A percentile compares a stretch with the other conserved stretches of the same genome.
phyloP scores from a whole-genome alignment of 495 filamentous ascomycete species.

The Glarea lozoyensis region DNA sequence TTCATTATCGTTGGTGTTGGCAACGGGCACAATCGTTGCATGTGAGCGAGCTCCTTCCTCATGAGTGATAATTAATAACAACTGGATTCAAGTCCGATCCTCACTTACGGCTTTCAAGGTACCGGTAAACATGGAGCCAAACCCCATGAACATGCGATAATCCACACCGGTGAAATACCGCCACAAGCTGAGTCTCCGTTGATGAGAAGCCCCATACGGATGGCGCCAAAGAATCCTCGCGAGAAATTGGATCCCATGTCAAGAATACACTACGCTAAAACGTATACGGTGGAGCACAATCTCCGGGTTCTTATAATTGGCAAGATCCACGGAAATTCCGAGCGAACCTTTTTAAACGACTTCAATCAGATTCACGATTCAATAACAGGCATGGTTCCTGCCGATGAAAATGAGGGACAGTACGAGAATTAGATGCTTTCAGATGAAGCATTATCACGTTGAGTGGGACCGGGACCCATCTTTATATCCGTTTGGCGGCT shows the following conservation, averaged over 20 bases:
- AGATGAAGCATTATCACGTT: too few relatives aligned
- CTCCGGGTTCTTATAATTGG: constrained; percentile 15
- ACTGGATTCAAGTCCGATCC: constrained; percentile 6
- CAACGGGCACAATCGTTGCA: constrained; percentile 7
- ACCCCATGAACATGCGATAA: constrained; percentile 7
- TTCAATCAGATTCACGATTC: too few relatives aligned
- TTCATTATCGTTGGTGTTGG: constrained; percentile 10
- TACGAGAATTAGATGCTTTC: too few relatives aligned
- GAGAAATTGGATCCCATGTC: constrained; percentile 11
- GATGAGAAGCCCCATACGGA: constrained; percentile 3
- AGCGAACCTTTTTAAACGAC: neutral
- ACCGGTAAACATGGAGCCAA: constrained; percentile 8
- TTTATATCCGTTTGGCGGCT: too few relatives aligned
- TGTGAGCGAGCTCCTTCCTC: constrained; percentile 5
- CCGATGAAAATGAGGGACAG: too few relatives aligned
- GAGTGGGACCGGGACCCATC: too few relatives aligned
- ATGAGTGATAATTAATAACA: neutral
- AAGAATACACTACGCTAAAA: constrained; percentile 15
- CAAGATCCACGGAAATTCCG: neutral
- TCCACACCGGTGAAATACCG: constrained; percentile 4
- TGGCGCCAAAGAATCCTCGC: constrained; percentile 2
- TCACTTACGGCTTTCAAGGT: constrained; percentile 7
- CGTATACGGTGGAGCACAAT: constrained; percentile 19
- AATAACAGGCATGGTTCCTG: too few relatives aligned
- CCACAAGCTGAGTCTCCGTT: neutral